Conservation (phyloP, 2,329 filamentous ascomycete genomes). For the Emericellopsis cladophorae region DNA sequence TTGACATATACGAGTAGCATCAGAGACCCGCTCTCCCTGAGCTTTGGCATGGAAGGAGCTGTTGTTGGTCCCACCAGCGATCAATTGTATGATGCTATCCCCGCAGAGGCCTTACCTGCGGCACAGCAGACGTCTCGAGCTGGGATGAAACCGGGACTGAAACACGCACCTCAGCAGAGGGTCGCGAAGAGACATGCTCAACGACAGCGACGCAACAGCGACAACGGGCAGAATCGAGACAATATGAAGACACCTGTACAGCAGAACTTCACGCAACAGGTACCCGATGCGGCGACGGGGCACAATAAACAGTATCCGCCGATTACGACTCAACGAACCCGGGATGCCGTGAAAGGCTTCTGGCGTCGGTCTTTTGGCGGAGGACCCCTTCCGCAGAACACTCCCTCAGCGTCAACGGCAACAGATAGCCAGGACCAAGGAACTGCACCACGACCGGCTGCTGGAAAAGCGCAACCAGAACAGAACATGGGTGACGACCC, state of each 20-base stretch:
- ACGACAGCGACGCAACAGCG: slow-evolving; percentile 12
- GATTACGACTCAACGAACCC: slow-evolving; percentile 24
- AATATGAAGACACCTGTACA: slow-evolving; percentile 12
- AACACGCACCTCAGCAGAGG: slow-evolving; percentile 7
- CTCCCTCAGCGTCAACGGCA: too few relatives aligned
- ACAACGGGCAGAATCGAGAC: slow-evolving; percentile 14
- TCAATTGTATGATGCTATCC: slow-evolving; percentile 1
- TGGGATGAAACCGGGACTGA: background rate
- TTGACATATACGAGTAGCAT: slow-evolving; percentile 8
- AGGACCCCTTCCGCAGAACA: background rate
- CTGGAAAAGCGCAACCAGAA: too few relatives aligned
- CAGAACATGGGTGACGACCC: too few relatives aligned
- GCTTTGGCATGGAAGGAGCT: too few relatives aligned
- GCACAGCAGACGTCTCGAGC: too few relatives aligned
- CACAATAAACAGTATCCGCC: slow-evolving; percentile 31
- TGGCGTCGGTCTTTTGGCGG: slow-evolving; percentile 36
- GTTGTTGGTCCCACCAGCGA: too few relatives aligned
- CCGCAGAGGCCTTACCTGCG: background rate
- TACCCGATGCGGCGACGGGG: too few relatives aligned
- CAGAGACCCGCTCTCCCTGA: too few relatives aligned
- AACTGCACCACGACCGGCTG: too few relatives aligned
- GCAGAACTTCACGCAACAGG: slow-evolving; percentile 6
- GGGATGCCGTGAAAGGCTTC: slow-evolving; percentile 31
- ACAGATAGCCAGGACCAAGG: too few relatives aligned
- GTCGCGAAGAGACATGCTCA: slow-evolving; percentile 12